Base-by-base conservation (phyloP, 768 basidiomycete species). In the Amylocystis lapponica region DNA sequence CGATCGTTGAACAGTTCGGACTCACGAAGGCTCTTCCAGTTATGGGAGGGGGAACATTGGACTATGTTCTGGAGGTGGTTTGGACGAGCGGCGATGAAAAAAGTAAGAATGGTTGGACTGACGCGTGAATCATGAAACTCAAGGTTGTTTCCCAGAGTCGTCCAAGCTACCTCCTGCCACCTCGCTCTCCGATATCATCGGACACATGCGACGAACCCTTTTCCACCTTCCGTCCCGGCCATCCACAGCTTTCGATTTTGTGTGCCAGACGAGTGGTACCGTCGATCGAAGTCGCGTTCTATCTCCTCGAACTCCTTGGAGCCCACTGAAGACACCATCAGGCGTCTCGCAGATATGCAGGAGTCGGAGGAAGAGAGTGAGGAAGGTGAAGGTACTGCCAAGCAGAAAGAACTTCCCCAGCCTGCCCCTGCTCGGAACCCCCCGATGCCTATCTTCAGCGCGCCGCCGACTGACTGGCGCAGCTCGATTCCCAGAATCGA, bases 241-340 rank as follows among this genome's bases (percentile, higher is more conserved):
- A 65, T 54, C 16, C 76, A 76, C 8, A 56, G 51, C 7, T 77
- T 84, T 55, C 70, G 73, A 21, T 74, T 89, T 43, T 84, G 81
- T 48, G 77, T 91, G 7, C 84, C 84, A 2, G 84, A 84, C 41
- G 81, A 83, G 55, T 90, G 83, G 88, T 90, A 79, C 61, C 78
- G 79, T 44, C 75, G 84, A 14, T 77, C 79, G 16, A 83, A 75
- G 48, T 73, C 79, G 6, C 76, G 77, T 0, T 66, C 63, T 29
- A 54, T 70, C 2, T 76, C 78, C 2, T 62, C 64, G 12, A 57
- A 68, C 19, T 74, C 76, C 0, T 40, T 66, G 8, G 70, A 70
- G 26, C 74, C 77, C 3, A 79, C 78, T 2, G 71, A 79, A 23
- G 63, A 68, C 20, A 77, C 76, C 0, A 63, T 79, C 34, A 66